Evolutionary conservation across 306 rosid species (phyloP).

Genomic region (Fragaria iinumae): DNA sequence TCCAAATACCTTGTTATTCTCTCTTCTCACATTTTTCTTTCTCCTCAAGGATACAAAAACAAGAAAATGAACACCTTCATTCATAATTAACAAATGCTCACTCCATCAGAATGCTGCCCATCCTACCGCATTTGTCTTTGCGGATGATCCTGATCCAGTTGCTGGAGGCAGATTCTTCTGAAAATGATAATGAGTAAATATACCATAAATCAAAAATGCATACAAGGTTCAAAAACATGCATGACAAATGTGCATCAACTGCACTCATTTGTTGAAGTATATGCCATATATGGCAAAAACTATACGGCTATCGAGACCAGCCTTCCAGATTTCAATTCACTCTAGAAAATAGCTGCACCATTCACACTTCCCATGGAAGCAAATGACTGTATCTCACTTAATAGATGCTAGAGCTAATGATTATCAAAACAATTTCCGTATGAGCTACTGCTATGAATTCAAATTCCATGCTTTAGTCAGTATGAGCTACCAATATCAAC

Average conservation of each 20-base stretch:
- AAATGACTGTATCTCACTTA: background rate
- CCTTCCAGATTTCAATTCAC: background rate
- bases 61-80: conserved; percentile 40
- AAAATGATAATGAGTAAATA: conserved; percentile 2
- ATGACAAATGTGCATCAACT: background rate
- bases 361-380: background rate
- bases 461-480: background rate
- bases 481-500: background rate
- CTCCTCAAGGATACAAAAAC: conserved; percentile 25
- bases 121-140: conserved; percentile 70
- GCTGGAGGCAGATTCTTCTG: conserved; percentile 84
- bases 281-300: background rate
- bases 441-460: background rate
- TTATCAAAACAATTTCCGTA: background rate
- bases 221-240: no score
- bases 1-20: conserved; percentile 37
- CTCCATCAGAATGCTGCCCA: conserved; percentile 96
- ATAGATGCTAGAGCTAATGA: background rate
- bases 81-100: conserved; percentile 39
- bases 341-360: background rate
- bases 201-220: background rate
- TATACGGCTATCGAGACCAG: background rate
- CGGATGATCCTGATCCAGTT: conserved; percentile 58
- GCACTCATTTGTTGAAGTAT: background rate
- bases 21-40: conserved; percentile 34